Conservation (phyloP, 2,329 filamentous ascomycete genomes). For the Fusarium nygamai region DNA sequence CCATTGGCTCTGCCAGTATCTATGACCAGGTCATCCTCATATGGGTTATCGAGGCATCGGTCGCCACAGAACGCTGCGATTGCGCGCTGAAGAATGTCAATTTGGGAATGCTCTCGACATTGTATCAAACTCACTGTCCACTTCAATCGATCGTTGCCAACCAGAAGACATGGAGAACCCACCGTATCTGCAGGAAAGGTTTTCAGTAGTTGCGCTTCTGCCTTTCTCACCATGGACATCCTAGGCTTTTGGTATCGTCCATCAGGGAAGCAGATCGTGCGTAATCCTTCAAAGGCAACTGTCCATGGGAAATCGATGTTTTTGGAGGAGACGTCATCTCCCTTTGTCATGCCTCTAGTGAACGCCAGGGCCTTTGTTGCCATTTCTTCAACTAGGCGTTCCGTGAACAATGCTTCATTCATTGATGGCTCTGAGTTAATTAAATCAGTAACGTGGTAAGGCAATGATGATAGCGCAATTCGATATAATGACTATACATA, state of each 20-base stretch:
- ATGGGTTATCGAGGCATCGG: neutral
- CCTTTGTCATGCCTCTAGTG: too few relatives aligned
- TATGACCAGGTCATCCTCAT: neutral
- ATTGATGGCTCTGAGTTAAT: neutral
- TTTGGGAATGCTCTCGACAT: neutral
- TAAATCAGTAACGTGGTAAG: neutral
- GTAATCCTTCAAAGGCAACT: neutral
- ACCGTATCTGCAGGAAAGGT: neutral
- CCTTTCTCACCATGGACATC: neutral
- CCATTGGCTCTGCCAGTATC: neutral
- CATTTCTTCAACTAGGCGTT: neutral
- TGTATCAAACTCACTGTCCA: neutral
- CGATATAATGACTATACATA: rapidly evolving
- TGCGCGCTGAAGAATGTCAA: neutral
- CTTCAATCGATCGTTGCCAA: neutral
- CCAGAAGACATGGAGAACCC: neutral
- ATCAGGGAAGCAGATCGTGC: neutral
- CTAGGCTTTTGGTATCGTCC: neutral
- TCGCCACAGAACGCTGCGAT: neutral
- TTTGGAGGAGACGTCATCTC: too few relatives aligned
- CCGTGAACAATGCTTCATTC: neutral
- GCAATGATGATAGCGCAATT: neutral
- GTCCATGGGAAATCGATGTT: neutral
- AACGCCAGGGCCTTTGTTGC: neutral
- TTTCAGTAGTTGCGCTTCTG: neutral